Percentiles rank a stretch among this genome's conserved stretches.
Evolutionary conservation across 2,329 filamentous ascomycete species (phyloP).

Genomic region (Botrytis porri): DNA sequence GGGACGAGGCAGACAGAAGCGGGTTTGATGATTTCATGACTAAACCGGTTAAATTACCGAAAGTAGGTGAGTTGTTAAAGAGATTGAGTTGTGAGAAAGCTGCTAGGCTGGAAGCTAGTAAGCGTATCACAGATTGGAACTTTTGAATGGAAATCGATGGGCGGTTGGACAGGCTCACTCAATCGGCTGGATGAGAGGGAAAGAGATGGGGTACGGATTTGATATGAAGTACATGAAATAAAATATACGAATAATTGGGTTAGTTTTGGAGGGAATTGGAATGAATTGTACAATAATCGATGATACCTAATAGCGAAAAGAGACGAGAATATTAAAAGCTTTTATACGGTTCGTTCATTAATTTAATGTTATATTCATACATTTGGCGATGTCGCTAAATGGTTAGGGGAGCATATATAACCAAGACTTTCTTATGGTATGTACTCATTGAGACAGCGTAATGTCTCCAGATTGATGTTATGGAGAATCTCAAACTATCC

Average conservation of each 20-base stretch:
- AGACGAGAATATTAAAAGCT: background rate
- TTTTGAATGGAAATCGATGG: background rate
- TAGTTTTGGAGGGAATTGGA: background rate
- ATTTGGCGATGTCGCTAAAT: background rate
- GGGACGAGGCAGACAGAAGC: constrained; percentile 48
- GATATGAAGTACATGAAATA: background rate
- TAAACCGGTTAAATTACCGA: constrained; percentile 44
- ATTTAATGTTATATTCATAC: background rate
- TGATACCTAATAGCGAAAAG: background rate
- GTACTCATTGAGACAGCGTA: background rate
- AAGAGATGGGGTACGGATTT: background rate
- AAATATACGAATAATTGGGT: background rate
- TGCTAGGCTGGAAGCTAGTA: background rate
- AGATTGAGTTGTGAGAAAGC: constrained; percentile 24
- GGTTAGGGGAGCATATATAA: background rate
- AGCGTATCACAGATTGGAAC: background rate
- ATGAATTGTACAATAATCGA: background rate
- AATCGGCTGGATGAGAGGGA: background rate
- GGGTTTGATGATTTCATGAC: constrained; percentile 55
- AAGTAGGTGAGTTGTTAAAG: constrained; percentile 27
- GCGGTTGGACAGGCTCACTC: too few relatives aligned
- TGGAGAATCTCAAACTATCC: background rate
- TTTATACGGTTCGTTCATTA: background rate
- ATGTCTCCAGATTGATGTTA: background rate
- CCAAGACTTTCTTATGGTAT: background rate